Evolutionary conservation across 108 stramenopile species (phyloP).

Genomic region (Discostella pseudostelligera): DNA sequence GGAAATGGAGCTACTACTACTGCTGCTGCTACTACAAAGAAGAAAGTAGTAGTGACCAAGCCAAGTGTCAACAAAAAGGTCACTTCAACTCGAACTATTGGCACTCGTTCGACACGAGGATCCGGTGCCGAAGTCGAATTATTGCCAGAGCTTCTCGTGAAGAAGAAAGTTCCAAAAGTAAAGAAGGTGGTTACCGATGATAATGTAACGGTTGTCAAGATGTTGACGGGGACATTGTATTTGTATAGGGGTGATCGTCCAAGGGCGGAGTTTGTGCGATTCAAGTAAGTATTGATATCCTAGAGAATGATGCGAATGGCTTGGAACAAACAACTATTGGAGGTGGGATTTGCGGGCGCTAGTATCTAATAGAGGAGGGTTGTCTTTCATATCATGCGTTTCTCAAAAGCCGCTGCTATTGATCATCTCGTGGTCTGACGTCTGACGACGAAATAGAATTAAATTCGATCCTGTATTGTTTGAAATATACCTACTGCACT

Average conservation of each 20-base stretch:
- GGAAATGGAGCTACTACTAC: background rate
- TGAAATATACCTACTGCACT: no score
- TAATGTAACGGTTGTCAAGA: conserved; percentile 51
- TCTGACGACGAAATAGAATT: background rate
- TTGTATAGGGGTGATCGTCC: conserved; percentile 56
- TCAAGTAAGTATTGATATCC: conserved; percentile 34
- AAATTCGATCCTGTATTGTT: no score
- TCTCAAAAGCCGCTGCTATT: background rate
- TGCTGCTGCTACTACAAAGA: no score
- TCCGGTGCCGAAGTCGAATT: conserved; percentile 13
- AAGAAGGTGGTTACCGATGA: conserved; percentile 40
- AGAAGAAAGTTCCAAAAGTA: conserved; percentile 15
- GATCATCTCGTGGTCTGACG: no score
- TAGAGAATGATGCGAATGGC: background rate
- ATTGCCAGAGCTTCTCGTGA: conserved; percentile 8
- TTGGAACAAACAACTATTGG: no score
- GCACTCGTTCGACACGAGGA: conserved; percentile 23
- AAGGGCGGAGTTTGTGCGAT: conserved; percentile 63
- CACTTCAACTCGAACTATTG: conserved; percentile 7
- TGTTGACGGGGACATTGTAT: conserved; percentile 65
- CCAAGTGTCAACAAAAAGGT: background rate
- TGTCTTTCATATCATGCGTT: no score
- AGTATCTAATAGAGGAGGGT: no score
- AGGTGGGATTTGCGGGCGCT: no score
- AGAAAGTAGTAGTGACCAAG: background rate